phyloP scores from a whole-genome alignment of 176 grass and related monocot genomes.

The Olyra latifolia region DNA sequence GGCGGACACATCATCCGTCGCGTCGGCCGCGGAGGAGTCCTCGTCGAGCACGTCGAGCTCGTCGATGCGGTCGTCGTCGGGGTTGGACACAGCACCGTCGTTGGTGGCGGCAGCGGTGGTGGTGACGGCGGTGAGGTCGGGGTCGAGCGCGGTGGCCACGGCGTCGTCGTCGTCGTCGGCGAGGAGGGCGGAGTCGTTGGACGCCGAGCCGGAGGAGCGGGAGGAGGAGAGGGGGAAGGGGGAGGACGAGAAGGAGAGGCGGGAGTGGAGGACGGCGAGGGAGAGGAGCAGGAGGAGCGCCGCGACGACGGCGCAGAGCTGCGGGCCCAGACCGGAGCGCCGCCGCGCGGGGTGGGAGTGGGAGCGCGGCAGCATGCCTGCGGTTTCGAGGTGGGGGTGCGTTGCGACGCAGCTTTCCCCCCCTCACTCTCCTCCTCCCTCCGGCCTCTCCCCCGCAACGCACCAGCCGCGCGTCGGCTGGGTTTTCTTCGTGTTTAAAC shows the following conservation, averaged over 20 bases:
- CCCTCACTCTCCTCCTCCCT: background rate
- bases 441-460: background rate
- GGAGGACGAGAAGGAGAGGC: constrained; percentile 49
- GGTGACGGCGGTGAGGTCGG: constrained; percentile 24
- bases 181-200: constrained; percentile 36
- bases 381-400: background rate
- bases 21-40: constrained; percentile 21
- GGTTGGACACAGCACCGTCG: background rate
- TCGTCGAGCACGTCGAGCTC: constrained; percentile 88
- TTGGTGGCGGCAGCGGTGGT: constrained; percentile 8
- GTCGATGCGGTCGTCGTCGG: constrained; percentile 76
- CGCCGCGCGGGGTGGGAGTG: constrained; percentile 68
- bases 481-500: constrained; percentile 37
- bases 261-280: constrained; percentile 81
- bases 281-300: constrained; percentile 84
- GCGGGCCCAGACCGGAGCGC: constrained; percentile 62
- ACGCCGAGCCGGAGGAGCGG: constrained; percentile 2
- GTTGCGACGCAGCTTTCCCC: constrained; percentile 33
- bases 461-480: constrained; percentile 26
- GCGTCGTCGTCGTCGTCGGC: constrained; percentile 43
- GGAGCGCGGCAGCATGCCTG: constrained; percentile 58
- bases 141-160: constrained; percentile 27
- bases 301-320: constrained; percentile 63
- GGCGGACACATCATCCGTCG: constrained; percentile 26
- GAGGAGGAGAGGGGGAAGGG: constrained; percentile 29